These are phyloP conservation scores for Jamesozyma piceae DNA, from an alignment of 805 yeast species.

Conservation along the genomic window DNA sequence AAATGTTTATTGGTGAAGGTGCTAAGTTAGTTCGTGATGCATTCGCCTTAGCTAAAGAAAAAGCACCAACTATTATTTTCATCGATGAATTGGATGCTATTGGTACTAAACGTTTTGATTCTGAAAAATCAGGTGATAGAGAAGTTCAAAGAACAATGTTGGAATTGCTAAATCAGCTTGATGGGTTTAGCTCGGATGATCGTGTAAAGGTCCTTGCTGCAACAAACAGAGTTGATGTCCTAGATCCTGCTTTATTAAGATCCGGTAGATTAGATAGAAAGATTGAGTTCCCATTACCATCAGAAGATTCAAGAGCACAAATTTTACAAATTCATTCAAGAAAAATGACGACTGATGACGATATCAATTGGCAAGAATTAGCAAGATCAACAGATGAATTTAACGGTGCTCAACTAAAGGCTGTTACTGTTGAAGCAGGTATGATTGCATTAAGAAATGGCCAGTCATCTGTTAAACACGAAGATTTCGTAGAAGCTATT, in stretches of 20 bases:
- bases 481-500: constrained; percentile 96
- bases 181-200: constrained; percentile 96
- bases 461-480: constrained; percentile 84
- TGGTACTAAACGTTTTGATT: constrained; percentile 96
- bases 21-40: constrained; percentile 97
- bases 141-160: constrained; percentile 99
- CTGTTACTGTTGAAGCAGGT: constrained; percentile 98
- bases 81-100: constrained; percentile 98
- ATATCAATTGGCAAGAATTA: constrained; percentile 94
- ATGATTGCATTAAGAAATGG: constrained; percentile 98
- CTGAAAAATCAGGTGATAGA: constrained; percentile 94
- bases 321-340: constrained; percentile 95
- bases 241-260: constrained; percentile 96
- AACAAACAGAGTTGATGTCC: constrained; percentile 92
- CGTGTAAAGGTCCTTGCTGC: constrained; percentile 96
- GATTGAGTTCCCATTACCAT: constrained; percentile 95
- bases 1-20: constrained; percentile 98
- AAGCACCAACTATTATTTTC: constrained; percentile 95
- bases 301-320: constrained; percentile 95
- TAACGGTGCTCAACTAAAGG: constrained; percentile 97
- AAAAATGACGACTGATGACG: constrained; percentile 85
- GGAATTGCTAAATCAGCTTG: constrained; percentile 92
- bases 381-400: constrained; percentile 98
- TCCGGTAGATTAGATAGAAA: constrained; percentile 97
- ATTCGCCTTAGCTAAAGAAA: constrained; percentile 92